Evolutionary conservation across 208 protist species (phyloP), one percentile per base, ranked within the genome.

Genomic region (Wallacemonas sp.): DNA sequence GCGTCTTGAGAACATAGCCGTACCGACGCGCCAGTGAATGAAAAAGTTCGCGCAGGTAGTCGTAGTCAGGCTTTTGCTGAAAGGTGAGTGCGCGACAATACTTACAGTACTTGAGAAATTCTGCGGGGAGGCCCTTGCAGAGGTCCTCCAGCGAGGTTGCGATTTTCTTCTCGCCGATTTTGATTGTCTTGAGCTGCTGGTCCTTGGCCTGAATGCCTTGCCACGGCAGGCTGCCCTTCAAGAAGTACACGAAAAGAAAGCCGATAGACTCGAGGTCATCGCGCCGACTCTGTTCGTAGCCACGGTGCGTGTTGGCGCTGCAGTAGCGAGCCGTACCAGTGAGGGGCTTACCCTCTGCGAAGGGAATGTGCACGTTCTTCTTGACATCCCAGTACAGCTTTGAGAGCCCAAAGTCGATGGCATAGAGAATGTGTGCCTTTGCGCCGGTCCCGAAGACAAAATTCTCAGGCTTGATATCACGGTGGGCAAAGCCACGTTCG

Each of bases 311-410:
- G 80, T 99, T 99, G 48, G 99, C 91, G 57, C 87, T 97, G 29
- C 98, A 99, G 82, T 99, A 99, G 5, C 99, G 84, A 22, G 98
- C 98, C 3, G 99, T 99, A 19, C 99, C 99, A 9, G 98, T 99
- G 9, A 99, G 78, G 52, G 91, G 93, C 79, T 99, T 99, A 62
- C 98, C 89, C 63, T 99, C 98, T 10, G 88, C 76, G 48, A 99
- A 99, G 0, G 98, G 97, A 33, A 99, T 99, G 83, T 99, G 99
- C 57, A 88, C 65, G 57, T 91, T 80, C 58, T 79, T 88, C 48
- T 94, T 95, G 36, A 87, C 81, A 63, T 99, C 97, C 69, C 96
- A 87, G 73, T 98, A 99, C 30, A 89, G 89, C 83, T 99, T 99
- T 12, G 98, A 93, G 3, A 99, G 84, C 8, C 99, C 99, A 86